Conservation (phyloP, 371 early-diverging fungal genomes). For the Actinomucor elegans region DNA sequence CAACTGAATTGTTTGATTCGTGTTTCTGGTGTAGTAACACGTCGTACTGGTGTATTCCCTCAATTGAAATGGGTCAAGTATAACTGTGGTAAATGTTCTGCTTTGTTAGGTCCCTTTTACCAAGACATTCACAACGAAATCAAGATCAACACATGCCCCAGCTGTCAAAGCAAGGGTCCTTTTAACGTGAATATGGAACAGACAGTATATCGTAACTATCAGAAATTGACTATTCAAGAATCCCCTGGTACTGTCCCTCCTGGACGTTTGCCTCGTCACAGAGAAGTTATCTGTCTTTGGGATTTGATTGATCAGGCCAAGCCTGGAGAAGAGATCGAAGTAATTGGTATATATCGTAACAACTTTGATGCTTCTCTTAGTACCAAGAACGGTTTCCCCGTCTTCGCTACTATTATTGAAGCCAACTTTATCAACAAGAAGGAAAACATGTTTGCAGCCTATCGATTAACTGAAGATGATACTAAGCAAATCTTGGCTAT, state of each 20-base stretch:
- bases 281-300: conserved; percentile 95
- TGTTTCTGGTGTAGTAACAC: conserved; percentile 95
- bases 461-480: conserved; percentile 92
- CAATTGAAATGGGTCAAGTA: conserved; percentile 97
- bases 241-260: conserved; percentile 97
- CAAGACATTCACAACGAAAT: conserved; percentile 90
- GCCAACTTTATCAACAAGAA: conserved; percentile 91
- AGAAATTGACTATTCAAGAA: conserved; percentile 98
- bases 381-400: conserved; percentile 96
- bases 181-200: conserved; percentile 90
- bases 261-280: conserved; percentile 95
- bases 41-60: conserved; percentile 95
- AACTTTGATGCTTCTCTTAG: conserved; percentile 92
- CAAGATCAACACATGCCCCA: conserved; percentile 86
- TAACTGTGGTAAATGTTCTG: conserved; percentile 96
- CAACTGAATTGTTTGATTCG: conserved; percentile 95
- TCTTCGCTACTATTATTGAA: conserved; percentile 96
- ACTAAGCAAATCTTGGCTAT: conserved; percentile 79
- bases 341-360: conserved; percentile 98
- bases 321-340: conserved; percentile 98
- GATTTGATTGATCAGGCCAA: conserved; percentile 97
- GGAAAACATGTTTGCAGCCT: conserved; percentile 85
- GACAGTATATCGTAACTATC: conserved; percentile 98
- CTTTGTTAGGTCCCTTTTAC: conserved; percentile 93
- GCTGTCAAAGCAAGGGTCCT: conserved; percentile 95